Base-by-base conservation (phyloP, 345 rosid genomes). In the Citrus reticulata region DNA sequence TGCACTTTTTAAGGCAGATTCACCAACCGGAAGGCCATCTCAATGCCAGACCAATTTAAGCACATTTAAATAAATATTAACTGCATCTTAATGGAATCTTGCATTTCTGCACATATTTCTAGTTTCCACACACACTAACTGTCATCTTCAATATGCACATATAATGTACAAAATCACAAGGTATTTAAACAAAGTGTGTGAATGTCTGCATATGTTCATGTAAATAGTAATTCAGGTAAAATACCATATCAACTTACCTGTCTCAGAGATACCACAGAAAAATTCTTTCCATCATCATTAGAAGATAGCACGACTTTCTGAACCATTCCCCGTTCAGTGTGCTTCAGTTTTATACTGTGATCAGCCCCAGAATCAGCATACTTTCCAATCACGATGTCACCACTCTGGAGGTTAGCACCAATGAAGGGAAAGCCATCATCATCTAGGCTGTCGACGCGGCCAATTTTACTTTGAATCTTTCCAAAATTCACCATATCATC, bases 221-320 rank as follows among this genome's bases (percentile, higher is more conserved):
- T 42, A 66, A 25, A 54, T 54, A 19, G 64, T 46, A 24, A 71
- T 72, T n/a, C 17, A 72, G 11, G 9, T 55, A 11, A 57, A 8
- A 32, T 17, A 60, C 46, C 24, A 17, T 25, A 37, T 35, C 46
- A 1, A 40, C 37, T 85, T 79, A 92, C 99, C 93, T 92, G 99
- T 83, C 97, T 86, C 70, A 94, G 84, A 68, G 95, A 96, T 61
- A 94, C 99, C 6, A 90, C 91, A 67, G 94, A 97, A 85, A 82
- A 96, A 75, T 91, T 94, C 78, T 91, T 96, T 54, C 98, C 99
- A n/a, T 96, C 99, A 59, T 94, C 99, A 83, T 92, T 96, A 40
- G 98, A 92, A 25, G 98, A 92, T 25, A 94, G 81, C 19, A 94
- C 88, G 16, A 96, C 98, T 83, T 94, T 96, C 88, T 96, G 98